A percentile compares a stretch with the other conserved stretches of the same genome.
Evolutionary conservation across 768 basidiomycete species (phyloP).

Genomic region (Tylopilus rubrobrunneus): DNA sequence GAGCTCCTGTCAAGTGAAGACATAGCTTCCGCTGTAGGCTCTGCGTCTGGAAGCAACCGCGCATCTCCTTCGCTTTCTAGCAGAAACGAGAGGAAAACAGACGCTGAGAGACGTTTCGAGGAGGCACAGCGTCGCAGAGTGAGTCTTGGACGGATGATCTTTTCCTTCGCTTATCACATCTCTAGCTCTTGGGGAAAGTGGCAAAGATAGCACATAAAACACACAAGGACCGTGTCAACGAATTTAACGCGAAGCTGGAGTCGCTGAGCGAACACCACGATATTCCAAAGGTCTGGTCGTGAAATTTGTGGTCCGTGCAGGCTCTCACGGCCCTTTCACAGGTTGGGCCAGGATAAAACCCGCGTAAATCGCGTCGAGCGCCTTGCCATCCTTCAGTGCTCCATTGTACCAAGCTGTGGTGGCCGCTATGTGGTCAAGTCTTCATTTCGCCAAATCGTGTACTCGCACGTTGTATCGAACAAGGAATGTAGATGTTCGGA

Average conservation of each 20-base stretch:
- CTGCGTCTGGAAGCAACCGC: constrained; percentile 54
- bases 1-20: constrained; percentile 51
- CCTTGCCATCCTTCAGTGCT: constrained; percentile 15
- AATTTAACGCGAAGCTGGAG: constrained; percentile 86
- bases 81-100: constrained; percentile 62
- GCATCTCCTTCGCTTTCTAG: constrained; percentile 56
- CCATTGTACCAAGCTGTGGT: constrained; percentile 16
- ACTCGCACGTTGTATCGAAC: constrained; percentile 15
- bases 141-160: constrained; percentile 24
- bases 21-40: constrained; percentile 35
- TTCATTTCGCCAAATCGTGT: constrained; percentile 11
- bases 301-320: constrained; percentile 26
- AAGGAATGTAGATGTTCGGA: constrained; percentile 24
- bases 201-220: constrained; percentile 76
- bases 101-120: constrained; percentile 86
- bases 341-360: constrained; percentile 83
- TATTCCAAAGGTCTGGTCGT: constrained; percentile 72
- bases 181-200: constrained; percentile 72
- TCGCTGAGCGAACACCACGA: constrained; percentile 90
- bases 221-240: constrained; percentile 90
- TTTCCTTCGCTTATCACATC: constrained; percentile 8
- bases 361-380: constrained; percentile 29
- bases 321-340: constrained; percentile 33
- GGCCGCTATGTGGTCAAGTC: constrained; percentile 15
- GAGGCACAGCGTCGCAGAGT: constrained; percentile 82